Conservation (phyloP, 495 filamentous ascomycete genomes). For the Aspergillus ellipticus region DNA sequence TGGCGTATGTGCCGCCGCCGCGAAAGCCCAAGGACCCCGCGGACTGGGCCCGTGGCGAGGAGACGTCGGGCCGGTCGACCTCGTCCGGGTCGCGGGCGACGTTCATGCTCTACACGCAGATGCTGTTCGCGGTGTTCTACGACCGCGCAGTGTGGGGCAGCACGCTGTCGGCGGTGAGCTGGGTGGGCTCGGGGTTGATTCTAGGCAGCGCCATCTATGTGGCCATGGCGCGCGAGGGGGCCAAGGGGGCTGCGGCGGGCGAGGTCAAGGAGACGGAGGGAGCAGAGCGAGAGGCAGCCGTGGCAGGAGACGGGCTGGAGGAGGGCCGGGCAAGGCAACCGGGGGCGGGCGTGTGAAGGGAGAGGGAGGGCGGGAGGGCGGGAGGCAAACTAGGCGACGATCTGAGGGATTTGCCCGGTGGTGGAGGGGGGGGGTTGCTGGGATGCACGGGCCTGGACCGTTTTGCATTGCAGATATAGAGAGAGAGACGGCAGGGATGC, state of each 20-base stretch:
- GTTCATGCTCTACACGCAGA: constrained; percentile 87
- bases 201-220: constrained; percentile 78
- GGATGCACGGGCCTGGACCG: too few species aligned
- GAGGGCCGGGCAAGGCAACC: background rate
- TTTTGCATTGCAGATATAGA: background rate
- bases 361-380: too few species aligned
- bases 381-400: constrained; percentile 1
- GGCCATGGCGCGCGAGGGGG: constrained; percentile 49
- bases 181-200: constrained; percentile 74
- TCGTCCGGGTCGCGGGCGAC: constrained; percentile 63
- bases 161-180: constrained; percentile 60
- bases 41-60: constrained; percentile 2
- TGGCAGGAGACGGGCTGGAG: background rate
- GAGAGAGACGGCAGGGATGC: background rate
- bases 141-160: constrained; percentile 76
- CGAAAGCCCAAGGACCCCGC: constrained; percentile 22
- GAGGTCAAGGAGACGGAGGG: constrained; percentile 7
- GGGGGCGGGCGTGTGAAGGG: background rate
- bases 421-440: background rate
- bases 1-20: constrained; percentile 58
- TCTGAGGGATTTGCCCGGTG: constrained; percentile 3
- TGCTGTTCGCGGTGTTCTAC: constrained; percentile 84
- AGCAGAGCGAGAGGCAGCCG: background rate
- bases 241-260: constrained; percentile 2
- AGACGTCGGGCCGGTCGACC: constrained; percentile 13